Base-by-base conservation (phyloP, 1,284 basidiomycete genomes). In the Cronartium ribicola region DNA sequence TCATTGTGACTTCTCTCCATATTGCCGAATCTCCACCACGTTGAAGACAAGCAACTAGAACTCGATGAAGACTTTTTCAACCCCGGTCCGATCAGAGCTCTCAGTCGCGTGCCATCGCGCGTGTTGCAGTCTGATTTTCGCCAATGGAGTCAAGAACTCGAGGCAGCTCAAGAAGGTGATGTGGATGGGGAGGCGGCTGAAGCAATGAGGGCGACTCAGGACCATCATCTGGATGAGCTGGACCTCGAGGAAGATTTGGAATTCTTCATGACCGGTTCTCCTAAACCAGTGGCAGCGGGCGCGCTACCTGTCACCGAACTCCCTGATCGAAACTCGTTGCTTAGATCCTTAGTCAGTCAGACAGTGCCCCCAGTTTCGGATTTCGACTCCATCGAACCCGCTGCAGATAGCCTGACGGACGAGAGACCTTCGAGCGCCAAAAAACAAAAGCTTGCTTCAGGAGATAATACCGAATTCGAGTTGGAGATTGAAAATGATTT, bases 141-240 rank as follows among this genome's bases (percentile, higher is more conserved):
- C 20, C 55, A 69, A 48, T 43, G 57, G 20, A 41, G 8, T 10
- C 67, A 69, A 46, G 67, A 39, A 17, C 41, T 44, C 8, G 67
- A 55, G 59, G 39, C 62, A 22, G 37, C 44, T 17, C 51, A 61
- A 29, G 67, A 69, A 36, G 59, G 67, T 14, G 67, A 69, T 60
- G 37, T 69, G 8, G 67, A 69, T 14, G 67, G 59, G 37, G 67
- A 69, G 39, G 67, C 67, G 22, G 57, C 67, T n/a, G 67, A 60
- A 69, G 67, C 67, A 36, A 59, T 40, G 17, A 46, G 67, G 41
- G 40, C 67, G 22, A 55, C 37, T 22, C 51, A 60, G 29, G 29
- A 29, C 29, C 29, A 29, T 29, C 29, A 29, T 2, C 29, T 29
- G 1, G 60, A 22, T 29, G 55, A 57, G 20, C 20, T 57, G 5